Evolutionary conservation across 2,329 filamentous ascomycete species (phyloP).

Genomic region (Apiospora marii): DNA sequence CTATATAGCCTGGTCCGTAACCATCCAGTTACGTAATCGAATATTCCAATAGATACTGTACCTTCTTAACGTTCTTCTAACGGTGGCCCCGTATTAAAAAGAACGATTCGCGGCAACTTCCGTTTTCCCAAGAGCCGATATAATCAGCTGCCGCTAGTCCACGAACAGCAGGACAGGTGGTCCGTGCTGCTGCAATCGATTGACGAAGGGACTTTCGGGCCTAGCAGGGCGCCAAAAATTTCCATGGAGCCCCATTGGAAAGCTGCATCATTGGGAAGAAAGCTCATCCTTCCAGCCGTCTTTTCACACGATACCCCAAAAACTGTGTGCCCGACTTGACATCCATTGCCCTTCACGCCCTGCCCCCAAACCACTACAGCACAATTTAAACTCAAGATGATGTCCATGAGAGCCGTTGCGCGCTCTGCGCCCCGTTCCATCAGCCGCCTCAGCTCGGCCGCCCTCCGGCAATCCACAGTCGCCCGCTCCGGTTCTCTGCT

Average conservation of each 20-base stretch:
- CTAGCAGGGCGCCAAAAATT: neutral
- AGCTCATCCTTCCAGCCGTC: neutral
- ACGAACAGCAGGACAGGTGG: neutral
- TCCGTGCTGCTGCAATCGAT: constrained; percentile 15
- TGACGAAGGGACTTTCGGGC: neutral
- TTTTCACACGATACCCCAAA: neutral
- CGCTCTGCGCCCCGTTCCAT: constrained; percentile 73
- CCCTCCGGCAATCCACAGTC: constrained; percentile 58
- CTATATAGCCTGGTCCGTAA: too few relatives aligned
- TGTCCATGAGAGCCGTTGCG: constrained; percentile 71
- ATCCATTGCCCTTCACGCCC: neutral
- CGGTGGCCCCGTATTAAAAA: too few relatives aligned
- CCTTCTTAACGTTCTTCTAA: too few relatives aligned
- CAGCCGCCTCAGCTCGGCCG: constrained; percentile 62
- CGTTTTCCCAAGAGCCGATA: neutral
- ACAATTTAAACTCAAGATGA: constrained; percentile 59
- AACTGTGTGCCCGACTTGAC: neutral
- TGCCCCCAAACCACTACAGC: neutral
- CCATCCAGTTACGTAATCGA: too few relatives aligned
- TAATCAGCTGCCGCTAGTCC: neutral
- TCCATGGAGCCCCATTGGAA: neutral
- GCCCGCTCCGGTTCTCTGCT: constrained; percentile 58
- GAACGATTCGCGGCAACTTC: neutral
- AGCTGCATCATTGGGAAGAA: constrained; percentile 1
- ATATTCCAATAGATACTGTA: too few relatives aligned